Base-by-base conservation (phyloP, 2,329 filamentous ascomycete genomes). In the Penicillium sp. region DNA sequence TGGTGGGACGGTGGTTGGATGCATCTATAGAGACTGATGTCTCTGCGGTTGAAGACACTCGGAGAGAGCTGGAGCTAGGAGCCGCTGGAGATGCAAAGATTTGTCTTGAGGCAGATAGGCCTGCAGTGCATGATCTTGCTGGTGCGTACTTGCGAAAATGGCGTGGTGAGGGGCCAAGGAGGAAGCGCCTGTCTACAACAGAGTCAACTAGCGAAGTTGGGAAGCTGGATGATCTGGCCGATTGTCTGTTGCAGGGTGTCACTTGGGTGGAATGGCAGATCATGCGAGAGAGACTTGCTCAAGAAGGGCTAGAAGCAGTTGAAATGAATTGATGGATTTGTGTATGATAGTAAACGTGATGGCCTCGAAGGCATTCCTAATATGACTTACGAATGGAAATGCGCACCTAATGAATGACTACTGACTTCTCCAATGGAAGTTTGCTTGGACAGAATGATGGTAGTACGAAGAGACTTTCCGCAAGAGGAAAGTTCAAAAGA, bases 191-290 rank as follows among this genome's bases (percentile, higher is more conserved):
- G 6, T 54, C 52, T 64, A 58, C 44, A 7, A 35, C 22, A 14
- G 50, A 16, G 4, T n/a, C 27, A 10, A 24, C 6, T 3, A 33
- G 24, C 46, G 61, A 64, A 37, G 65, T 74, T 36, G 72, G 69
- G n/a, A 95, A 95, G 74, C 74, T 94, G 54, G 91, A 96, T 73
- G 91, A 96, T 77, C 76, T 96, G 51, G 89, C 91, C 0, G 91
- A 96, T 77, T 90, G 88, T 70, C 77, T 95, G 27, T 72, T 95
- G 55, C 91, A 96, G 73, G 91, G 87, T 2, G 81, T 91, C 59
- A 87, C 90, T 2, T 94, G 89, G 87, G 74, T 91, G 39, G 82
- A 87, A 60, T 96, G 91, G 91, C 85, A 92, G 69, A 69, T 60
- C 9, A 74, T 72, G 69, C 66, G 70, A 43, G 66, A 70, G 40